Evolutionary conservation across 2,329 filamentous ascomycete genomes (phyloP).

Genomic region (Myriosclerotinia scirpicola): DNA sequence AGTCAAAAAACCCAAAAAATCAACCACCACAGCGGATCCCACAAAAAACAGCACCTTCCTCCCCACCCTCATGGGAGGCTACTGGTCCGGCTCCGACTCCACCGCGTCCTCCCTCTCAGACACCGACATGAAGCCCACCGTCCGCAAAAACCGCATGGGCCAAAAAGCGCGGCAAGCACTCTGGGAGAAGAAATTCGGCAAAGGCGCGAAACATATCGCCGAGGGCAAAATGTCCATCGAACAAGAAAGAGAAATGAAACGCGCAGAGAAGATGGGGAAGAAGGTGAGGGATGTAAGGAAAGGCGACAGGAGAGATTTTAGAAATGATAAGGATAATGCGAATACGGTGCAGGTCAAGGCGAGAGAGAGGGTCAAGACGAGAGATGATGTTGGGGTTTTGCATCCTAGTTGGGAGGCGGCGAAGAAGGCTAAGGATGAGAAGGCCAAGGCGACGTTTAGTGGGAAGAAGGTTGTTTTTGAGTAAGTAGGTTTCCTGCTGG

Average conservation of each 20-base stretch:
- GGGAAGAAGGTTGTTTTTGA: conserved; percentile 62
- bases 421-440: conserved; percentile 58
- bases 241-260: conserved; percentile 24
- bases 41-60: conserved; percentile 59
- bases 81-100: conserved; percentile 73
- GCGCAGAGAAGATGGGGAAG: conserved; percentile 45
- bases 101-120: conserved; percentile 64
- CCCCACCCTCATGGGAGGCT: conserved; percentile 75
- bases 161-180: conserved; percentile 77
- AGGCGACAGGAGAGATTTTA: conserved; percentile 22
- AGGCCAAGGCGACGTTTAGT: conserved; percentile 53
- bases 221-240: conserved; percentile 26
- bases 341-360: conserved; percentile 37
- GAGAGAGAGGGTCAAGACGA: conserved; percentile 40
- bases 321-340: conserved; percentile 20
- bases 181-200: conserved; percentile 77
- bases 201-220: conserved; percentile 52
- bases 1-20: conserved; percentile 29
- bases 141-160: conserved; percentile 72
- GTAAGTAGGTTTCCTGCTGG: conserved; percentile 32
- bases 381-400: conserved; percentile 53
- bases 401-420: conserved; percentile 63
- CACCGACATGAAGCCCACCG: conserved; percentile 52
- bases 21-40: conserved; percentile 23
- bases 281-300: conserved; percentile 15